These are phyloP conservation scores for Syzygium aqueum DNA, from an alignment of 345 rosid genomes.

Conservation along the genomic window DNA sequence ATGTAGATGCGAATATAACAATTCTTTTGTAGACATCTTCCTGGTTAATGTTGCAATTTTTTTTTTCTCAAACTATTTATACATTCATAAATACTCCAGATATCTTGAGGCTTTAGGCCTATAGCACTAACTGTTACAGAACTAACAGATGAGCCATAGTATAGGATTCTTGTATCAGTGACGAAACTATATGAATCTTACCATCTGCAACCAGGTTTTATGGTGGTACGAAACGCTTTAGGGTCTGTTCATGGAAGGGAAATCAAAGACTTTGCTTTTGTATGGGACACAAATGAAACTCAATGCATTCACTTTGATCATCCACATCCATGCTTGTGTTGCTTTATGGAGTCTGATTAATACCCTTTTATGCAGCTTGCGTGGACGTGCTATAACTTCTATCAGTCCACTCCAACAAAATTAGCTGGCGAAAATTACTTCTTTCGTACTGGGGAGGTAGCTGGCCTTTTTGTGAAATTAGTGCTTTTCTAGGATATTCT, in stretches of 20 bases:
- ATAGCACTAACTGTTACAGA: background rate
- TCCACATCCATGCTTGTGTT: background rate
- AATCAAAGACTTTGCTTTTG: background rate
- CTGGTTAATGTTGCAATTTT: background rate
- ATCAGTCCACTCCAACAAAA: constrained; percentile 87
- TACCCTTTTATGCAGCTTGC: constrained; percentile 56
- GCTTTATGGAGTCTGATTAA: background rate
- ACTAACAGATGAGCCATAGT: background rate
- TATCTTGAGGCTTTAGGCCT: background rate
- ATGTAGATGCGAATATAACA: background rate
- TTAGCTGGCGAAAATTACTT: constrained; percentile 96
- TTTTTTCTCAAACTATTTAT: background rate
- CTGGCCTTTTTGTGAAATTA: background rate
- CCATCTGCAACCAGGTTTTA: background rate
- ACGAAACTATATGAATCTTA: background rate
- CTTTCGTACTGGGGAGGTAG: constrained; percentile 65
- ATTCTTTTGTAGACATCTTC: background rate
- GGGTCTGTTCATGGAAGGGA: background rate
- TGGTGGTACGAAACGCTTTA: background rate
- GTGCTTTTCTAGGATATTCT: background rate
- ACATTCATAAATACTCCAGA: background rate
- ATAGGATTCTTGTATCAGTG: background rate
- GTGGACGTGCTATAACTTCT: constrained; percentile 97
- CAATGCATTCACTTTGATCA: background rate
- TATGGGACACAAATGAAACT: background rate